phyloP scores from a whole-genome alignment of 2,329 filamentous ascomycete genomes.

The Lachnellula occidentalis region DNA sequence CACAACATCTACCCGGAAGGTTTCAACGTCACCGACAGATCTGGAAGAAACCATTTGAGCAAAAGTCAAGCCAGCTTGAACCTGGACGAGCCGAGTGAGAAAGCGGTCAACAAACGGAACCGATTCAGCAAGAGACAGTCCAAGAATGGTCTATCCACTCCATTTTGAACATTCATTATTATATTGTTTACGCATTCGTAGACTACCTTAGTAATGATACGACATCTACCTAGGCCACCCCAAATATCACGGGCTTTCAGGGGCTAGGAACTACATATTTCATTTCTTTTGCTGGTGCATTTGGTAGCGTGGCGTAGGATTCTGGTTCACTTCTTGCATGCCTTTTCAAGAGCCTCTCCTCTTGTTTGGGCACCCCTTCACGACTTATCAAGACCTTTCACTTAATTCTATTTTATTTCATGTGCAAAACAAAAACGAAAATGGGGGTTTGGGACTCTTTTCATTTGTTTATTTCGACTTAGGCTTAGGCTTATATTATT shows the following conservation, averaged over 20 bases:
- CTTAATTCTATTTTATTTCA: background rate
- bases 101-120: slow-evolving; percentile 48
- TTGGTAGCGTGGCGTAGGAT: slow-evolving; percentile 33
- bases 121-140: slow-evolving; percentile 89
- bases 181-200: background rate
- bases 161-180: slow-evolving; percentile 55
- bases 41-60: slow-evolving; percentile 51
- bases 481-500: slow-evolving; percentile 1
- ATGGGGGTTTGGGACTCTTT: background rate
- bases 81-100: slow-evolving; percentile 26
- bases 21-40: slow-evolving; percentile 46
- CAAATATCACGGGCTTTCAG: background rate
- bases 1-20: slow-evolving; percentile 47
- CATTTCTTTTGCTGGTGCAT: slow-evolving; percentile 30
- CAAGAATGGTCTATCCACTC: slow-evolving; percentile 86
- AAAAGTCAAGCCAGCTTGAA: slow-evolving; percentile 46
- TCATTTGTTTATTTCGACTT: too few species aligned
- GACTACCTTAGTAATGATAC: background rate
- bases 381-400: slow-evolving; percentile 16
- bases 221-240: background rate
- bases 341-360: slow-evolving; percentile 7
- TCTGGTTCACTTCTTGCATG: slow-evolving; percentile 25
- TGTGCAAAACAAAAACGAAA: slow-evolving; percentile 1
- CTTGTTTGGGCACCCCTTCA: slow-evolving; percentile 9
- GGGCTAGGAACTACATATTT: slow-evolving; percentile 8